These are phyloP conservation scores for Phialemonium atrogriseum DNA, from an alignment of 2,329 filamentous ascomycete genomes.

Conservation along the genomic window DNA sequence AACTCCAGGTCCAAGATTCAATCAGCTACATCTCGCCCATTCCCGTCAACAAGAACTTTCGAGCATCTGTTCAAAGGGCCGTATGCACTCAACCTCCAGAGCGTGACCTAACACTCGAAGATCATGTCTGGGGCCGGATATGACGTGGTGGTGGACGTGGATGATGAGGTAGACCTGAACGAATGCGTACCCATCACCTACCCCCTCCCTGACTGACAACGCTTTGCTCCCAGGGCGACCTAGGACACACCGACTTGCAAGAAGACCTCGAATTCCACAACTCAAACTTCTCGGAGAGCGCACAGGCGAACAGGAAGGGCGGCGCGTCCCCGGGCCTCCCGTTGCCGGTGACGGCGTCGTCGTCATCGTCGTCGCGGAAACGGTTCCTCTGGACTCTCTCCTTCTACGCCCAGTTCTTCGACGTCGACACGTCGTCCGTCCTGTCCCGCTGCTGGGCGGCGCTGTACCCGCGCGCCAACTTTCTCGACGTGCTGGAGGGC, in stretches of 20 bases:
- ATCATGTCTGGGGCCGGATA: conserved; percentile 80
- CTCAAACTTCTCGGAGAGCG: conserved; percentile 67
- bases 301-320: conserved; percentile 41
- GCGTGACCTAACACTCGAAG: conserved; percentile 9
- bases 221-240: conserved; percentile 63
- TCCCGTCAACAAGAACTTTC: background rate
- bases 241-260: conserved; percentile 95
- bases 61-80: too few species aligned
- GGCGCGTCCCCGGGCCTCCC: conserved; percentile 41
- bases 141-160: conserved; percentile 95
- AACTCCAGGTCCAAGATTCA: too few species aligned
- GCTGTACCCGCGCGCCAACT: conserved; percentile 87
- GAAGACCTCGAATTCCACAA: conserved; percentile 99
- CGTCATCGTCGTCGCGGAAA: conserved; percentile 50
- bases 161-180: conserved; percentile 83
- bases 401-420: conserved; percentile 98
- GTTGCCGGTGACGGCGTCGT: conserved; percentile 45
- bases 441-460: conserved; percentile 78
- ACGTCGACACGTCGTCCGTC: conserved; percentile 90
- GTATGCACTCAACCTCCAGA: background rate
- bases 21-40: too few species aligned
- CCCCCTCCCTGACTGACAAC: conserved; percentile 9
- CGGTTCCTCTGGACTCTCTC: conserved; percentile 85
- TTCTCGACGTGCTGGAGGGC: conserved; percentile 92
- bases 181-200: conserved; percentile 1